These are phyloP conservation scores for Gillenia trifoliata DNA, from an alignment of 306 rosid species.

Conservation along the genomic window DNA sequence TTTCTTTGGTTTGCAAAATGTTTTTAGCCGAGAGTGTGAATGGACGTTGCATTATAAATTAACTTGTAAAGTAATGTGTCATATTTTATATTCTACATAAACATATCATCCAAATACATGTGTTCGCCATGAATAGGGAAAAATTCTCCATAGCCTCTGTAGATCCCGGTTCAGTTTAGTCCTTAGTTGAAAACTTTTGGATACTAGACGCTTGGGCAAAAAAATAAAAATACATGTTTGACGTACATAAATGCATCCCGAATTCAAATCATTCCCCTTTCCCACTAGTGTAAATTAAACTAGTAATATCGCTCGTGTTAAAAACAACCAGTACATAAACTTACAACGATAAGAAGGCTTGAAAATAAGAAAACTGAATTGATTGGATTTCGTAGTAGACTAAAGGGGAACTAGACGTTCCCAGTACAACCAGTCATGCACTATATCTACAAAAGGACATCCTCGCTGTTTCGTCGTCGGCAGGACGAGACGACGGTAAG, in stretches of 20 bases:
- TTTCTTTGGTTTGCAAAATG: slow-evolving; percentile 13
- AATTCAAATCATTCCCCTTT: background rate
- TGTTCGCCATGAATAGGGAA: too few relatives aligned
- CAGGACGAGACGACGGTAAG: slow-evolving; percentile 31
- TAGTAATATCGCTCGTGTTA: background rate
- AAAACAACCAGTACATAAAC: too few relatives aligned
- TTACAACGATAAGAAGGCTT: background rate
- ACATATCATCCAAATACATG: too few relatives aligned
- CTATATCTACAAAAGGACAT: slow-evolving; percentile 67
- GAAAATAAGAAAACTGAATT: background rate
- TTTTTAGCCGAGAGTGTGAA: background rate
- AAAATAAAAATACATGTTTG: background rate
- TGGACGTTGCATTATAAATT: background rate
- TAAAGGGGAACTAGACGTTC: slow-evolving; percentile 11
- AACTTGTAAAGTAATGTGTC: slow-evolving; percentile 10
- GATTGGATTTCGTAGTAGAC: background rate
- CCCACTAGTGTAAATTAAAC: background rate
- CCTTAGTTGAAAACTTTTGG: too few relatives aligned
- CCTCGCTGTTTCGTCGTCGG: slow-evolving; percentile 40
- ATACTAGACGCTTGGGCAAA: too few relatives aligned
- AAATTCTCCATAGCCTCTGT: too few relatives aligned
- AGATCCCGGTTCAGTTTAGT: too few relatives aligned
- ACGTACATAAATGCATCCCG: background rate
- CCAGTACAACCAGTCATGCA: slow-evolving; percentile 15
- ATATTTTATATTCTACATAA: too few relatives aligned